Evolutionary conservation across 1,284 basidiomycete species (phyloP).

Genomic region (Tetrapyrgos nigripes): DNA sequence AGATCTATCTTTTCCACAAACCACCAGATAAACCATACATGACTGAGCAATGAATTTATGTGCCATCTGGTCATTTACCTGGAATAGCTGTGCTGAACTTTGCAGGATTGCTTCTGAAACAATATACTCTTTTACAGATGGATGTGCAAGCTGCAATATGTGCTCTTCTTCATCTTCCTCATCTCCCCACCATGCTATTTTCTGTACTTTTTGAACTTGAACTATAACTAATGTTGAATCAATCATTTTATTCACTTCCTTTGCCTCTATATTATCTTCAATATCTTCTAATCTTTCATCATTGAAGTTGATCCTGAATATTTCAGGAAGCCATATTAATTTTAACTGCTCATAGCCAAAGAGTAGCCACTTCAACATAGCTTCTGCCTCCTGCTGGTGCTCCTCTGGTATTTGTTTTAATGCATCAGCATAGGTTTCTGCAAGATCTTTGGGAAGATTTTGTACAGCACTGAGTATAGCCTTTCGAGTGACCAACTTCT

Average conservation of each 20-base stretch:
- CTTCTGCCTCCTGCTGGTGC: not conserved
- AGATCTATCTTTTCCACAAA: not conserved
- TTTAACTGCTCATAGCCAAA: not conserved
- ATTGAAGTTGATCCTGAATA: not conserved
- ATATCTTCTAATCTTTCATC: not conserved
- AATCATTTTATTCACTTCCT: not conserved
- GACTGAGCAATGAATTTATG: slow-evolving; percentile 4
- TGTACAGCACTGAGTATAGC: not conserved
- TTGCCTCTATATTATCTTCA: not conserved
- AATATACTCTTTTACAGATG: slow-evolving; percentile 10
- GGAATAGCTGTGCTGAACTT: not conserved
- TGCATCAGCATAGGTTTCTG: not conserved
- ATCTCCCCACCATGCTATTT: not conserved
- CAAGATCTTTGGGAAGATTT: not conserved
- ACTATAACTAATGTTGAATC: slow-evolving; percentile 1
- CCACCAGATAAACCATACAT: slow-evolving; percentile 2
- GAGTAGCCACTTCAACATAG: not conserved
- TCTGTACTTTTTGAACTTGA: not conserved
- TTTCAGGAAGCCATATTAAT: not conserved
- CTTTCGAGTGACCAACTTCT: not conserved
- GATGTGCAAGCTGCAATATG: slow-evolving; percentile 10
- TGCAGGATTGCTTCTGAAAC: not conserved
- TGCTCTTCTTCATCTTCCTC: not conserved
- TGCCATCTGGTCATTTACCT: not conserved
- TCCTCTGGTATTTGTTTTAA: not conserved